Evolutionary conservation across 345 rosid genomes (phyloP), one percentile per base, ranked within the genome.

Genomic region (Populus ilicifolia): DNA sequence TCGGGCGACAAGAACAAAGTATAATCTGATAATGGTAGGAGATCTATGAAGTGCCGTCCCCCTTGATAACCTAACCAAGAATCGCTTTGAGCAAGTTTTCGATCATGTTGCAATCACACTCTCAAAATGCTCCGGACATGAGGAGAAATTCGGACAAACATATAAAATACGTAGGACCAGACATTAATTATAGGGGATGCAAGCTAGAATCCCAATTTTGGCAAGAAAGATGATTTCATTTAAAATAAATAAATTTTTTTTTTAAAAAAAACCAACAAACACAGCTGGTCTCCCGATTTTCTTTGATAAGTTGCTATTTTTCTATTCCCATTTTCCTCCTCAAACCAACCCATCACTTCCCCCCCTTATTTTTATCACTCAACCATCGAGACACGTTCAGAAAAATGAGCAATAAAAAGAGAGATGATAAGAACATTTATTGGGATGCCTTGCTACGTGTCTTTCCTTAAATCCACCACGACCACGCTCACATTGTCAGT

Each of bases 401-500:
- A 39, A 36, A 14, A 27, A 10, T 4, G 13, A 0, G 76, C 11
- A 68, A 41, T 4, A 21, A 13, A 6, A 46, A 43, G 14, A 8
- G 48, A 30, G 30, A 5, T 25, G 41, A 78, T 36, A 33, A 33
- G 48, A 54, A 21, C 1, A 6, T 17, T 2, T 6, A 20, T 8
- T 1, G 4, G 30, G 72, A 2, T 38, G 27, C 38, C 14, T 41
- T 16, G 64, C 76, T 83, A 81, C 90, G 84, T 86, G 87, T 78
- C 79, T 71, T 67, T 86, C 79, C 85, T 86, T 0, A 94, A 88
- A 86, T 94, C 93, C 77, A 94, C 89, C 81, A 91, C 94, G 8
- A 94, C 87, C 2, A 94, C 96, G 78, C 94, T 94, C 59, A 94
- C 90, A 82, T 94, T 94, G 87, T 94, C 98, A 20, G 88, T 50